Base-by-base conservation (phyloP, 2,329 filamentous ascomycete genomes). In the Colletotrichum sp. region DNA sequence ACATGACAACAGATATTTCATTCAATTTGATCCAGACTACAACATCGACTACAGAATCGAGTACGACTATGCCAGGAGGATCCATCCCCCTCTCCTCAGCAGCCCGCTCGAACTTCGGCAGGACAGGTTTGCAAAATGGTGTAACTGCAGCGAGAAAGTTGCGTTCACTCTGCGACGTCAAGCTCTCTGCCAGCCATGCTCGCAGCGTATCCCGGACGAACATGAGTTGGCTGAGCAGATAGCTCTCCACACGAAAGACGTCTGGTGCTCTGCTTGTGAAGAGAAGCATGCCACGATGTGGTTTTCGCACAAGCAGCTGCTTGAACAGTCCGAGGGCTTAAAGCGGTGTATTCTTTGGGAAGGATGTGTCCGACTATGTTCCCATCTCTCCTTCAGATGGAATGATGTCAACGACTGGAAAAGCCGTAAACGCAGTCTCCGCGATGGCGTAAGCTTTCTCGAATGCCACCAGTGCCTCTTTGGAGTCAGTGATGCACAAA, bases 371-470 rank as follows among this genome's bases (percentile, higher is more conserved):
- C 24, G 26, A 28, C 21, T 57, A 3, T 57, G 24, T 57, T 28
- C 52, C 16, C 52, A 57, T 57, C 21, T 57, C 13, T 24, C 21
- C 2, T 57, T 57, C 16, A 57, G 21, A 24, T 57, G 24, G 52
- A 57, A 3, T 0, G 21, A 57, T 5, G 1, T 57, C 52, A 57
- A 28, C 52, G 1, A 57, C 52, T 49, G 44, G 10, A 49, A 57
- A 57, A 0, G 0, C 13, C 52, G 24, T 0, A 28, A 0, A 57
- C 15, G 52, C 24, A 49, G 1, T 21, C 10, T n/a, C 44, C 44
- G 0, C 44, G 0, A 49, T n/a, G 44, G 44, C 6, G 44, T 1
- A 0, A 49, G n/a, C 44, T 3, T 49, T 0, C 1, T 49, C 44
- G n/a, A 49, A 49, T 49, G 44, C n/a, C 10, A 21, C 44, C 44